These are phyloP conservation scores for Perkinsus marinus DNA, from an alignment of 169 alveolate species.

Conservation along the genomic window DNA sequence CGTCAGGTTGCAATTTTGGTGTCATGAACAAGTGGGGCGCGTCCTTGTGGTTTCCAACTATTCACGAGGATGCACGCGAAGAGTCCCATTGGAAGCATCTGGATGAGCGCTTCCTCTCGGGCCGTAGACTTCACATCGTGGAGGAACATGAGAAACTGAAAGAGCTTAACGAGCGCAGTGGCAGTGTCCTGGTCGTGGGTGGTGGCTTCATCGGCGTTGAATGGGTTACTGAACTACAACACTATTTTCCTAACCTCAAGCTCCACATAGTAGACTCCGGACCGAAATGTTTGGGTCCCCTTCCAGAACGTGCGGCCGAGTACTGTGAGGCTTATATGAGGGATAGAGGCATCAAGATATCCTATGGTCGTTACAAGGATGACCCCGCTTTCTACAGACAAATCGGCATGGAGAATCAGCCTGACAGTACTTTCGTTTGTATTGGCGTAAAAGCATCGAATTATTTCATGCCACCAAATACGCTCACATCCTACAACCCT, in stretches of 20 bases:
- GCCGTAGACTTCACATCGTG: slow-evolving; percentile 21
- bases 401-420: slow-evolving; percentile 15
- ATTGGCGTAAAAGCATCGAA: slow-evolving; percentile 28
- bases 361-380: slow-evolving; percentile 10
- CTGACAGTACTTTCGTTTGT: slow-evolving; percentile 24
- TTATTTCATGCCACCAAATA: slow-evolving; percentile 26
- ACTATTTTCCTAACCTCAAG: slow-evolving; percentile 17
- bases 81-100: slow-evolving; percentile 19
- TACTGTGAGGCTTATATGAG: slow-evolving; percentile 23
- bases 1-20: slow-evolving; percentile 16
- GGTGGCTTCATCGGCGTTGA: slow-evolving; percentile 32
- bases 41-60: slow-evolving; percentile 24
- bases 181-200: slow-evolving; percentile 14
- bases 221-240: slow-evolving; percentile 27
- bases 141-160: slow-evolving; percentile 20
- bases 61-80: slow-evolving; percentile 18
- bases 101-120: slow-evolving; percentile 22
- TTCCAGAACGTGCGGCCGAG: slow-evolving; percentile 20
- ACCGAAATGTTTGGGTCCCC: slow-evolving; percentile 21
- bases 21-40: slow-evolving; percentile 17
- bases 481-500: slow-evolving; percentile 1
- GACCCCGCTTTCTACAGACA: slow-evolving; percentile 16
- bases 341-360: slow-evolving; percentile 13
- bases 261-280: slow-evolving; percentile 18
- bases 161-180: slow-evolving; percentile 7